A percentile compares a stretch with the other conserved stretches of the same genome.
phyloP scores from a whole-genome alignment of 805 yeast species.

The Suhomyces tanzawaensis region DNA sequence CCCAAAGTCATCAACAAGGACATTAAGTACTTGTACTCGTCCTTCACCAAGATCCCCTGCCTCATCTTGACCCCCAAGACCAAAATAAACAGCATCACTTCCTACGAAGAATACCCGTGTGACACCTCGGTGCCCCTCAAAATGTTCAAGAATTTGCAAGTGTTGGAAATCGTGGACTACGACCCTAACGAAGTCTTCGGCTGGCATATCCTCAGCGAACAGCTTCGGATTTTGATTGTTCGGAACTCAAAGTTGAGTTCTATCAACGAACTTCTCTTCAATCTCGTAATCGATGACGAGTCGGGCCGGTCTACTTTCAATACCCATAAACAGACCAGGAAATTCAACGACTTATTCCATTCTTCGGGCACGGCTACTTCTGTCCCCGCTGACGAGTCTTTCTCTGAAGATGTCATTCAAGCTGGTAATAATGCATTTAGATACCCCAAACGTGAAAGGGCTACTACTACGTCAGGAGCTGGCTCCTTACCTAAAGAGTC shows the following conservation, averaged over 20 bases:
- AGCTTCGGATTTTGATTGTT: conserved; percentile 52
- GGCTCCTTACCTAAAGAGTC: conserved; percentile 26
- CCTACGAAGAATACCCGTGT: conserved; percentile 69
- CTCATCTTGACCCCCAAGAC: conserved; percentile 58
- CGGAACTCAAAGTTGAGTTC: conserved; percentile 50
- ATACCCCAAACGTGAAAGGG: conserved; percentile 22
- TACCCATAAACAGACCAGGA: conserved; percentile 21
- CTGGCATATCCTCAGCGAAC: conserved; percentile 58
- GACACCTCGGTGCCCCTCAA: conserved; percentile 66
- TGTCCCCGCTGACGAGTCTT: conserved; percentile 10
- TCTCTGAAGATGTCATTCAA: conserved; percentile 8
- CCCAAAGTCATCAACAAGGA: conserved; percentile 49
- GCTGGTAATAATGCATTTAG: conserved; percentile 22
- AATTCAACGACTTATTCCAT: conserved; percentile 9
- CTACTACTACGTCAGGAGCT: conserved; percentile 25
- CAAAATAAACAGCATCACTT: conserved; percentile 54
- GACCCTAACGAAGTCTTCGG: conserved; percentile 67
- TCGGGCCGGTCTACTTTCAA: conserved; percentile 36
- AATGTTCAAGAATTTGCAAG: conserved; percentile 60
- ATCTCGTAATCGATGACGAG: conserved; percentile 55
- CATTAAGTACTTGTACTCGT: conserved; percentile 55
- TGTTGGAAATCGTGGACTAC: conserved; percentile 56
- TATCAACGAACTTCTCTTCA: conserved; percentile 50
- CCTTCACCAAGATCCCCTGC: conserved; percentile 66
- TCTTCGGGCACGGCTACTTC: conserved; percentile 1